Percentiles rank a stretch among this genome's conserved stretches.
Conservation (phyloP, 345 rosid genomes). For the Rhizophora mangle region DNA sequence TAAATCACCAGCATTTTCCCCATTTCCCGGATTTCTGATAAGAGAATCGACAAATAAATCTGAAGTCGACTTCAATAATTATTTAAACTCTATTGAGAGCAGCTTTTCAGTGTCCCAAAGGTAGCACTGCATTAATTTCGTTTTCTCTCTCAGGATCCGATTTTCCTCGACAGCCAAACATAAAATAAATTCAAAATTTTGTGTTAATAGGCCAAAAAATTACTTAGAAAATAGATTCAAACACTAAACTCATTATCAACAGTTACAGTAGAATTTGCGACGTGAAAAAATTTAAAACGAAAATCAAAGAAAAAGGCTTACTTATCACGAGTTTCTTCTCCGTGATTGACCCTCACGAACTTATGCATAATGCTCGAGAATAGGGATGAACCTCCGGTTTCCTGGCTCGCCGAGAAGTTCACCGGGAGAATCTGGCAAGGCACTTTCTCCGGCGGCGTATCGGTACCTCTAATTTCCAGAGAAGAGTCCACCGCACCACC, state of each 20-base stretch:
- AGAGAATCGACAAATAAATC: too few species aligned
- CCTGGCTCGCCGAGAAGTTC: constrained; percentile 27
- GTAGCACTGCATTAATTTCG: too few species aligned
- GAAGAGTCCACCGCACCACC: constrained; percentile 26
- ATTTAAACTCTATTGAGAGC: too few species aligned
- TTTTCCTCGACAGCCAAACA: not conserved
- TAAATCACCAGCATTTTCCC: too few species aligned
- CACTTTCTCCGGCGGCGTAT: constrained; percentile 91
- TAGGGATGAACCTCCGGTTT: constrained; percentile 43
- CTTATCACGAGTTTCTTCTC: constrained; percentile 42
- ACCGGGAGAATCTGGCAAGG: constrained; percentile 64
- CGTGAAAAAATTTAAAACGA: not conserved
- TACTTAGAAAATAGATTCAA: too few species aligned
- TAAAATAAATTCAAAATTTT: not conserved
- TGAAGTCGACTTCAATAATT: too few species aligned
- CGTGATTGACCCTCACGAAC: constrained; percentile 60
- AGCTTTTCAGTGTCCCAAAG: too few species aligned
- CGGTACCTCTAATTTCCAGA: constrained; percentile 58
- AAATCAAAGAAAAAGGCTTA: constrained; percentile 15
- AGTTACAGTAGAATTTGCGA: too few species aligned
- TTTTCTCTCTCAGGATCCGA: too few species aligned
- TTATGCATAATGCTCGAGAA: constrained; percentile 85
- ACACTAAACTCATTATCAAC: too few species aligned
- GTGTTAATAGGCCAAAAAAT: too few species aligned
- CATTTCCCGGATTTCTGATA: too few species aligned